These are phyloP conservation scores for Neurospora tetrasperma DNA, from an alignment of 495 filamentous ascomycete genomes.

Conservation along the genomic window DNA sequence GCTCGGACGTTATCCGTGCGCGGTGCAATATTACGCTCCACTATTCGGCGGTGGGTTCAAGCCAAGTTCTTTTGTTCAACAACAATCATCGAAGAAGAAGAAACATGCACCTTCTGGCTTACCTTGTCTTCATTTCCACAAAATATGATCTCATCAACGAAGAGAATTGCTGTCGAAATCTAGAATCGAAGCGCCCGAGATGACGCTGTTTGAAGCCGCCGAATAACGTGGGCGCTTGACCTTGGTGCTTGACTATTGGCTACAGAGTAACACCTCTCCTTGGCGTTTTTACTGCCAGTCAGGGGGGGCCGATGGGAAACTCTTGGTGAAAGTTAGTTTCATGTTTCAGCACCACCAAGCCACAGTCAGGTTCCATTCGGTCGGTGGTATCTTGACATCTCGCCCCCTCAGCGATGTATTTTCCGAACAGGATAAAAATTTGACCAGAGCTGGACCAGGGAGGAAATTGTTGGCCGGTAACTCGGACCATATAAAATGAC, in stretches of 20 bases:
- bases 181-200: neutral
- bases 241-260: neutral
- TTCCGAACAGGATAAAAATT: neutral
- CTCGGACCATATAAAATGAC: neutral
- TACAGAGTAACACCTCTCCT: neutral
- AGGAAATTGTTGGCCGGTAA: neutral
- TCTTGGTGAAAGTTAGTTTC: neutral
- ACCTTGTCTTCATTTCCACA: neutral
- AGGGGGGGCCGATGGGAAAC: neutral
- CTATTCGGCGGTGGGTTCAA: neutral
- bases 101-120: no score
- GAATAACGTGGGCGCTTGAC: neutral
- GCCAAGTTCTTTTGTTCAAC: neutral
- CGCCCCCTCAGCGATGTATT: neutral
- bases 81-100: neutral
- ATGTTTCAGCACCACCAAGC: neutral
- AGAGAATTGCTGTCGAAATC: neutral
- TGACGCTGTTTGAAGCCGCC: neutral
- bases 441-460: neutral
- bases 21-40: neutral
- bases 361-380: neutral
- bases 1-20: neutral
- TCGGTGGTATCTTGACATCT: neutral
- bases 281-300: neutral
- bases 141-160: neutral